These are phyloP conservation scores for Amphirosellinia nigrospora DNA, from an alignment of 495 filamentous ascomycete species.

Conservation along the genomic window DNA sequence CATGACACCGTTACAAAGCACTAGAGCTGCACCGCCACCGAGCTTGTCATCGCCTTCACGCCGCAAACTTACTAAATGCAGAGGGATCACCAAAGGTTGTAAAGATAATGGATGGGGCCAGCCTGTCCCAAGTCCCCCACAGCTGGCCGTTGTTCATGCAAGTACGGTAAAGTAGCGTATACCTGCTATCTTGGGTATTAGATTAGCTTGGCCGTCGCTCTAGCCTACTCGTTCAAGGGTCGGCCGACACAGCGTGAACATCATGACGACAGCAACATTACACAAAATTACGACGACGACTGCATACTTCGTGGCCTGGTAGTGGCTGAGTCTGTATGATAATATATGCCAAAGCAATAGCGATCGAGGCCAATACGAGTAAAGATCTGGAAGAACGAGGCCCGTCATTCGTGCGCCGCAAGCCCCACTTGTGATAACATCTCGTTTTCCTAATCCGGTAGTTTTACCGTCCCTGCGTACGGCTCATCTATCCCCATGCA, in stretches of 20 bases:
- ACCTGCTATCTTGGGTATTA: not conserved
- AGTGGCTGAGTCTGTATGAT: slow-evolving; percentile 7
- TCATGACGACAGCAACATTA: slow-evolving; percentile 17
- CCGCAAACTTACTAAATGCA: not conserved
- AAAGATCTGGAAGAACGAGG: not conserved
- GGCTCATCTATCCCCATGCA: slow-evolving; percentile 21
- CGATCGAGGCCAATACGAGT: not conserved
- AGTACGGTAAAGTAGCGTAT: not conserved
- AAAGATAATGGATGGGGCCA: too few relatives aligned
- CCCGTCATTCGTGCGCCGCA: not conserved
- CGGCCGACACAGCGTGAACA: not conserved
- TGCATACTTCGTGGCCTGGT: not conserved
- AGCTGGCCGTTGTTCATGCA: not conserved
- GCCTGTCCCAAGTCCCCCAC: not conserved
- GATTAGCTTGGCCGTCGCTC: slow-evolving; percentile 20
- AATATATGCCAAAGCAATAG: not conserved
- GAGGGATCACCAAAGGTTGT: not conserved
- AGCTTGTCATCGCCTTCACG: not conserved
- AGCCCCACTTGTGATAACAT: slow-evolving; percentile 4
- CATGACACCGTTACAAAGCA: not conserved
- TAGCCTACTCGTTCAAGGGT: not conserved
- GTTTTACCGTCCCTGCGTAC: not conserved
- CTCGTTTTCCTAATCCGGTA: slow-evolving; percentile 25
- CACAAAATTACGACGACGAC: slow-evolving; percentile 7
- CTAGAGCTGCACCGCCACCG: not conserved